Evolutionary conservation across 345 rosid species (phyloP).

Genomic region (Acer negundo): DNA sequence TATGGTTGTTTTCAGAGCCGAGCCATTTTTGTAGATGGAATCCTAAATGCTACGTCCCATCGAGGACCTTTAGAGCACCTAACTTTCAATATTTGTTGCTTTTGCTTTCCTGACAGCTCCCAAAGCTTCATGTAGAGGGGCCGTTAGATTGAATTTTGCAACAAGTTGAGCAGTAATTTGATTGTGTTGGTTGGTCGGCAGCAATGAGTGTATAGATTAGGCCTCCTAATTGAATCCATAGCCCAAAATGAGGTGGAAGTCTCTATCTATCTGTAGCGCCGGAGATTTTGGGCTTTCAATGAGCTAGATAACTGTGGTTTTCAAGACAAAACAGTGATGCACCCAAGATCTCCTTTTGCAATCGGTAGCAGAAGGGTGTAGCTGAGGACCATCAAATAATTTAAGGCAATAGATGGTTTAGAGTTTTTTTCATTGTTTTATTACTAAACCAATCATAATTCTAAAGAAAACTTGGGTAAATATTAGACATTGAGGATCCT

Average conservation of each 20-base stretch:
- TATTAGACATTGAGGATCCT: not conserved
- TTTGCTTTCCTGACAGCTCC: no score
- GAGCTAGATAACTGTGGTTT: not conserved
- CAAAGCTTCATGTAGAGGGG: no score
- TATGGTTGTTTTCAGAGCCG: not conserved
- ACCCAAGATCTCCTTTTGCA: not conserved
- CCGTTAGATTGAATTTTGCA: no score
- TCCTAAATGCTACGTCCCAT: slow-evolving; percentile 6
- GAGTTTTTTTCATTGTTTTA: no score
- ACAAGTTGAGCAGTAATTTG: not conserved
- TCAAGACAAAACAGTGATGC: not conserved
- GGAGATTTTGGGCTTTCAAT: not conserved
- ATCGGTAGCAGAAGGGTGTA: not conserved
- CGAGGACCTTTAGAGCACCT: not conserved
- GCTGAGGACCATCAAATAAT: not conserved
- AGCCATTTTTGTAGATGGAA: not conserved
- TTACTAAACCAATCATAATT: no score
- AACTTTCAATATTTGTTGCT: no score
- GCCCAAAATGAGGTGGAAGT: not conserved
- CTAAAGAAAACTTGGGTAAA: no score
- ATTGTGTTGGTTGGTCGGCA: not conserved
- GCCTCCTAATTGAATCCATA: not conserved
- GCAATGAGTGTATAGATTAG: not conserved
- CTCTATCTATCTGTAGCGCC: not conserved
- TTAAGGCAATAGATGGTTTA: not conserved